Evolutionary conservation across 2,329 filamentous ascomycete species (phyloP), one percentile per base, ranked within the genome.

Genomic region (Aspergillus sojae): DNA sequence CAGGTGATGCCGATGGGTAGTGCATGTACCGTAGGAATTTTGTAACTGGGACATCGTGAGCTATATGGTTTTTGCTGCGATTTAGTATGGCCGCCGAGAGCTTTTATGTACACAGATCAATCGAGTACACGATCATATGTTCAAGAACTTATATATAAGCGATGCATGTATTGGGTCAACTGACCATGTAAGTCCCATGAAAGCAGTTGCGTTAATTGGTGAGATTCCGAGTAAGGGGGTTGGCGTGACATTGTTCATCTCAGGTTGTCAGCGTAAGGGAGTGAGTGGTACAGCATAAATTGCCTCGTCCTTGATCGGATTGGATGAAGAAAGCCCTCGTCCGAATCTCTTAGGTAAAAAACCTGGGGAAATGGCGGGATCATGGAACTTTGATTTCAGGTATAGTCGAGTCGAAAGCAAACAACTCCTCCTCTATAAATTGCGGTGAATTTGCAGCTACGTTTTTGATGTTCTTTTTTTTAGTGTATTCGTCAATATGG

Each of bases 1-100:
- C 26, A 64, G 55, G 21, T 61, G 34, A 53, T 64, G 62, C 4
- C 19, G 46, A 21, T 58, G 57, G 32, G 48, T 12, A 32, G 48
- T 48, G 14, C 12, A 48, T 48, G 34, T 32, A n/a, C 34, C 11
- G 34, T 58, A 39, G 52, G 30, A 14, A 23, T 9, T 55, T 23
- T n/a, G 32, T n/a, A 19, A 12, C 26, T 19, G 32, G 12, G 52
- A 28, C 52, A 55, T 55, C 19, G 5, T 55, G 45, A 9, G 11
- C 6, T 26, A 5, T 48, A 28, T 28, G 45, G 3, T 3, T 19
- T 41, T 26, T 23, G 45, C 21, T 28, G 23, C 21, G 23, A 48
- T 26, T n/a, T n/a, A 41, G 19, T n/a, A 41, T n/a, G 16, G 39
- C 39, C 3, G 16, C 36, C 19, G 39, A 41, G 19, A n/a, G 39